Base-by-base conservation (phyloP, 352 stramenopile genomes). In the Halophytophthora batemanensis region DNA sequence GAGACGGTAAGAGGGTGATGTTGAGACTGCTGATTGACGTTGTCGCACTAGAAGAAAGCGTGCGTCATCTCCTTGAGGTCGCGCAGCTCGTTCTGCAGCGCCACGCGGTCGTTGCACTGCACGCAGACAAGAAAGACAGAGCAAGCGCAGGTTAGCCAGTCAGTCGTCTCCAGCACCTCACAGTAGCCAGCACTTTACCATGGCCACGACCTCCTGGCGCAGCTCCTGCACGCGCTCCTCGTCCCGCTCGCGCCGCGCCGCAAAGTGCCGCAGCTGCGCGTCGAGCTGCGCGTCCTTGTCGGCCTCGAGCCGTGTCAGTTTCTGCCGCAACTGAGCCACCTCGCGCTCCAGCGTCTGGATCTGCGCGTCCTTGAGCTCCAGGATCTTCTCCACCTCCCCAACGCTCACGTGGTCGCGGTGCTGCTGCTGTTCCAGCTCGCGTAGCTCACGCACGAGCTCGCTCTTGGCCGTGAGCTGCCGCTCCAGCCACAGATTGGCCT, bases 231-330 rank as follows among this genome's bases (percentile, higher is more conserved):
- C 81, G 28, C 69, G 69, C 18, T 78, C 61, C 23, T 81, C 71
- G 38, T 87, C 77, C 14, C 68, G 67, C 22, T 69, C 67, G 14
- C 78, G 74, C 2, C 63, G 56, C 29, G 59, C 50, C 28, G 72
- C 59, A 21, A 73, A 74, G 50, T 84, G 64, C 8, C 63, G 57
- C 38, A 66, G 67, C 43, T 84, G 66, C 41, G 79, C 64, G 34
- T 77, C 62, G n/a, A 86, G 58, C 34, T 86, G 64, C 37, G 69
- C 84, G 54, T 86, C 70, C 21, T 81, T 77, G 56, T 86, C 74
- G 10, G 60, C 49, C 38, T 80, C 62, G 22, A 79, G 65, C n/a
- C 64, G 62, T 31, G 59, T 17, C 44, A 86, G 41, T 2, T 67
- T 63, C 41, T 71, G 50, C 33, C 81, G 67, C 17, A 87, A 65